phyloP scores from a whole-genome alignment of 2,329 filamentous ascomycete species.

The Colletotrichum sansevieriae region DNA sequence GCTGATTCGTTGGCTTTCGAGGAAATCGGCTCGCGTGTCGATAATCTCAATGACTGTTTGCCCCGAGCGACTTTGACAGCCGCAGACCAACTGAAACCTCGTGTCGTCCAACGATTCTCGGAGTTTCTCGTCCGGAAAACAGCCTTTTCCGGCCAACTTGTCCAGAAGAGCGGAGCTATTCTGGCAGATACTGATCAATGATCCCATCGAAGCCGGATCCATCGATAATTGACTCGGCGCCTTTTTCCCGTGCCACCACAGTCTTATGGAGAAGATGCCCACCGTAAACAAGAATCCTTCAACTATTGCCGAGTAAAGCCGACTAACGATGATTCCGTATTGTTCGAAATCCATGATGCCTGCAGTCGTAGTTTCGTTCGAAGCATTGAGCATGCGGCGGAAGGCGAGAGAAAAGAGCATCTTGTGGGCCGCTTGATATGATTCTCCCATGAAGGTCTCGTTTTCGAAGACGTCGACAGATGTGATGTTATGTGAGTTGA shows the following conservation, averaged over 20 bases:
- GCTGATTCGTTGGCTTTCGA: background rate
- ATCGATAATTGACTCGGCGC: constrained; percentile 43
- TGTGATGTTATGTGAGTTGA: background rate
- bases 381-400: background rate
- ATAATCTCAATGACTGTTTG: constrained; percentile 28
- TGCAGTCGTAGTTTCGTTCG: background rate
- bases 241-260: constrained; percentile 8
- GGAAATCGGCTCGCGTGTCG: background rate
- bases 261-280: background rate
- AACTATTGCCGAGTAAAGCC: constrained; percentile 47
- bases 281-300: constrained; percentile 46
- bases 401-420: constrained; percentile 49
- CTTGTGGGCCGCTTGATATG: constrained; percentile 47
- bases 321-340: constrained; percentile 51
- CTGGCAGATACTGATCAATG: constrained; percentile 44
- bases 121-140: constrained; percentile 14
- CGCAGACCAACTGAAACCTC: constrained; percentile 17
- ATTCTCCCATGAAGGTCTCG: constrained; percentile 4
- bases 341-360: constrained; percentile 42
- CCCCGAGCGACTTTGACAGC: constrained; percentile 7
- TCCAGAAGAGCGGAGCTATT: constrained; percentile 32
- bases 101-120: constrained; percentile 22
- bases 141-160: constrained; percentile 28
- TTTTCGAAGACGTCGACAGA: constrained; percentile 33
- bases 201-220: constrained; percentile 48